Evolutionary conservation across 2,329 filamentous ascomycete genomes (phyloP), one percentile per base, ranked within the genome.

Genomic region (Pseudogymnoascus verrucosus): DNA sequence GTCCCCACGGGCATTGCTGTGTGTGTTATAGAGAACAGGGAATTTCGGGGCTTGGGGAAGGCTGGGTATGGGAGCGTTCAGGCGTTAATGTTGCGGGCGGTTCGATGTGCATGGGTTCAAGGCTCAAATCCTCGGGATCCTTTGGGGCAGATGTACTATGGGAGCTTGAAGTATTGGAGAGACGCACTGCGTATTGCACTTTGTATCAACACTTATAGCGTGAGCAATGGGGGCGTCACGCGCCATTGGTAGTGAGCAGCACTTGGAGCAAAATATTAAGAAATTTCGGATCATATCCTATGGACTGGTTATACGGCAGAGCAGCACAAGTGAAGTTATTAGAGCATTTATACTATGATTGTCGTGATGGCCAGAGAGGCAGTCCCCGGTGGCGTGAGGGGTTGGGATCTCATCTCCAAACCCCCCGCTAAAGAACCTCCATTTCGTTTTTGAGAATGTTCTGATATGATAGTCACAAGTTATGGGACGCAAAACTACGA

Each of bases 51-150:
- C 28, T 57, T 21, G 51, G 51, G 51, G 26, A 21, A 12, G n/a
- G 26, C 51, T 5, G 14, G 26, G 51, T 34, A 36, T 21, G 51
- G 51, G 51, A 57, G 51, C 47, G 6, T 54, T 47, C 11, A 21
- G 51, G 51, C 51, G 51, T 57, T 57, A 57, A 34, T 57, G 51
- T 57, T 16, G n/a, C 12, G 28, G 51, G 51, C 51, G 51, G 51
- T 57, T 57, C 16, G 14, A 16, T 57, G 28, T 47, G 42, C 42
- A 51, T 51, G 44, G 44, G 7, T 14, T 5, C 42, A 47, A 47
- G 42, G 42, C 7, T 47, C 23, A 19, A 47, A 47, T 23, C 21
- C 21, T 23, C 21, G 21, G 21, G 21, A 23, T 23, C 21, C 21
- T 23, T 23, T 3, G 21, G 21, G 21, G 21, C 2, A 23, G 21